phyloP scores from a whole-genome alignment of 1,284 basidiomycete genomes.

The Cryptococcus sp. region DNA sequence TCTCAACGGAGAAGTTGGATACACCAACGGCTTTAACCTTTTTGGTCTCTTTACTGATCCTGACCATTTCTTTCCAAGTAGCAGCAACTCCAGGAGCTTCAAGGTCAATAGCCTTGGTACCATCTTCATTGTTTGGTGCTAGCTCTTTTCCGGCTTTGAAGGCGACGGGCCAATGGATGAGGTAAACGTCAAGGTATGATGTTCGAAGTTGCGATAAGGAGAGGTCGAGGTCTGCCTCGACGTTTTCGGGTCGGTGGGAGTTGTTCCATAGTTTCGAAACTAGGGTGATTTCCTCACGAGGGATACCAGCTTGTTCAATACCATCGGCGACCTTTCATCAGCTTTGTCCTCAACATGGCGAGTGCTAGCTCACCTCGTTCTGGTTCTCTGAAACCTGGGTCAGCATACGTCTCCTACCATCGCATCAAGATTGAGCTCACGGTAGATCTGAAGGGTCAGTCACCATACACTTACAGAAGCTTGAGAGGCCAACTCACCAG shows the following conservation, averaged over 20 bases:
- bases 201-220: constrained; percentile 67
- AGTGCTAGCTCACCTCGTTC: constrained; percentile 57
- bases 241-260: constrained; percentile 49
- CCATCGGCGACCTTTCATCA: constrained; percentile 66
- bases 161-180: constrained; percentile 84
- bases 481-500: constrained; percentile 55
- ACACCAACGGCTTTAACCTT: constrained; percentile 53
- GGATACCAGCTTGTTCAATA: constrained; percentile 70
- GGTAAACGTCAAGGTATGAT: constrained; percentile 74
- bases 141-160: constrained; percentile 59
- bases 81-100: constrained; percentile 26
- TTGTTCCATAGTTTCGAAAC: constrained; percentile 59
- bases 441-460: not conserved
- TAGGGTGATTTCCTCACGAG: constrained; percentile 76
- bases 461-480: not conserved
- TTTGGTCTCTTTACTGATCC: constrained; percentile 37
- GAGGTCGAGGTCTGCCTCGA: constrained; percentile 68
- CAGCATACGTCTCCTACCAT: too few relatives aligned
- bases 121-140: constrained; percentile 13
- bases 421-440: not conserved
- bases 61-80: constrained; percentile 45
- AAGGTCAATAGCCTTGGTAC: constrained; percentile 21
- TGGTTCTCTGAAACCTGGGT: constrained; percentile 53
- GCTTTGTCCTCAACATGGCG: constrained; percentile 47
- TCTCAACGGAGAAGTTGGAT: constrained; percentile 70